Evolutionary conservation across 371 early-diverging fungal species (phyloP).

Genomic region (Globomyces sp.): DNA sequence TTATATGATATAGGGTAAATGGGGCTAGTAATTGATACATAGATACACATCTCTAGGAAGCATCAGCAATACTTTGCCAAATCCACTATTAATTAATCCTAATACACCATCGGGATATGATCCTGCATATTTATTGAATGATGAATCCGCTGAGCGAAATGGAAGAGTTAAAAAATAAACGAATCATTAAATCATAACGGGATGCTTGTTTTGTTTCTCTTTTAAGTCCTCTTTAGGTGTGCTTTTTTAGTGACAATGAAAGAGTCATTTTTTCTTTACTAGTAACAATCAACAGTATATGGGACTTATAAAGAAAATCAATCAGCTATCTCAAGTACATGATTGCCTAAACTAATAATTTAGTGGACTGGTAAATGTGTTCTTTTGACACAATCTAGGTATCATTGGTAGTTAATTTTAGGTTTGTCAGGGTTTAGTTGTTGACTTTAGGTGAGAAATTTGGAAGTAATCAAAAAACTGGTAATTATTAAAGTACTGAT

Average conservation of each 20-base stretch:
- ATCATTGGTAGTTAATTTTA: no score
- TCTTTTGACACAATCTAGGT: no score
- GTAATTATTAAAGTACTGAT: slow-evolving; percentile 15
- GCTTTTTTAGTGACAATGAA: no score
- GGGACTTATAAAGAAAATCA: slow-evolving; percentile 7
- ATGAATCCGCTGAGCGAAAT: slow-evolving; percentile 71
- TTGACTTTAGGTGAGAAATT: slow-evolving; percentile 37
- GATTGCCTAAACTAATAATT: background rate
- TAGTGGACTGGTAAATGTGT: slow-evolving; percentile 10
- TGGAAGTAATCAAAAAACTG: slow-evolving; percentile 43
- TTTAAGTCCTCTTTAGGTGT: background rate
- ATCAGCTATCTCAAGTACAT: slow-evolving; percentile 4
- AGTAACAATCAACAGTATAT: slow-evolving; percentile 7
- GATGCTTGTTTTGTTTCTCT: background rate
- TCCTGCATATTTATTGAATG: slow-evolving; percentile 69
- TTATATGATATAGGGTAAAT: slow-evolving; percentile 86
- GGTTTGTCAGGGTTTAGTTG: background rate
- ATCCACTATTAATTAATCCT: slow-evolving; percentile 63
- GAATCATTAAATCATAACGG: no score
- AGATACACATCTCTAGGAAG: slow-evolving; percentile 95
- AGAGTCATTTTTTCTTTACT: background rate
- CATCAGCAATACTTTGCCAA: slow-evolving; percentile 78
- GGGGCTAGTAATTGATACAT: background rate
- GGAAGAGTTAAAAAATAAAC: slow-evolving; percentile 53
- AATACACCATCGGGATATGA: slow-evolving; percentile 50